phyloP scores from a whole-genome alignment of 495 filamentous ascomycete genomes.

The Aspergillus baeticus region DNA sequence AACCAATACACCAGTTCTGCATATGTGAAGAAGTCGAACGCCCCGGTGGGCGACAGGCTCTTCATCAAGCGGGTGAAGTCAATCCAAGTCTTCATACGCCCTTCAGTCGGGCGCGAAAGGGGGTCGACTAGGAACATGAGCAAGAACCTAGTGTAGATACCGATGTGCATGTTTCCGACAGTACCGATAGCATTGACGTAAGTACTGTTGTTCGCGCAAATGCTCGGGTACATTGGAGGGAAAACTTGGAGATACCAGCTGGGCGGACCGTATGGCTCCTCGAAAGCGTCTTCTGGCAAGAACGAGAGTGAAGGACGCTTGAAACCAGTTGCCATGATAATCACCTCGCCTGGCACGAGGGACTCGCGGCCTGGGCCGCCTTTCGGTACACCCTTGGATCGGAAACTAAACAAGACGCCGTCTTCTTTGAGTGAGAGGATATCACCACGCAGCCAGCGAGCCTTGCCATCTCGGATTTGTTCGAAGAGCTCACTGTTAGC shows the following conservation, averaged over 20 bases:
- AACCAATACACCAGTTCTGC: conserved; percentile 85
- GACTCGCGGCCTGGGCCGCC: conserved; percentile 66
- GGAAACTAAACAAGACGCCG: conserved; percentile 68
- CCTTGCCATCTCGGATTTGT: conserved; percentile 71
- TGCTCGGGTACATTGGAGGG: conserved; percentile 57
- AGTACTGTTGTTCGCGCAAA: conserved; percentile 81
- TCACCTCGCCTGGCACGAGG: conserved; percentile 67
- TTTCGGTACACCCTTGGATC: conserved; percentile 69
- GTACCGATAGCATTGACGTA: conserved; percentile 78
- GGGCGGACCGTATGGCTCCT: conserved; percentile 69
- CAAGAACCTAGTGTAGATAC: conserved; percentile 81
- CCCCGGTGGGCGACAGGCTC: conserved; percentile 60
- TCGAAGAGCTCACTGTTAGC: conserved; percentile 79
- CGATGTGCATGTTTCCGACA: conserved; percentile 84
- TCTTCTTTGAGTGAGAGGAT: conserved; percentile 62
- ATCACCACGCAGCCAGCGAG: conserved; percentile 79
- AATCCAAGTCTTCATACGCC: conserved; percentile 83
- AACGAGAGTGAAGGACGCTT: conserved; percentile 70
- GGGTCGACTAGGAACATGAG: conserved; percentile 85
- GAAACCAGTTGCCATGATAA: conserved; percentile 83
- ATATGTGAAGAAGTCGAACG: conserved; percentile 89
- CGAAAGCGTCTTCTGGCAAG: conserved; percentile 68
- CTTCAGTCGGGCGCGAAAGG: conserved; percentile 64
- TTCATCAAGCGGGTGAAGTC: conserved; percentile 80
- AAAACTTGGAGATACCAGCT: conserved; percentile 90